Base-by-base conservation (phyloP, 176 grass and related monocot genomes). In the Pontederia crassipes region DNA sequence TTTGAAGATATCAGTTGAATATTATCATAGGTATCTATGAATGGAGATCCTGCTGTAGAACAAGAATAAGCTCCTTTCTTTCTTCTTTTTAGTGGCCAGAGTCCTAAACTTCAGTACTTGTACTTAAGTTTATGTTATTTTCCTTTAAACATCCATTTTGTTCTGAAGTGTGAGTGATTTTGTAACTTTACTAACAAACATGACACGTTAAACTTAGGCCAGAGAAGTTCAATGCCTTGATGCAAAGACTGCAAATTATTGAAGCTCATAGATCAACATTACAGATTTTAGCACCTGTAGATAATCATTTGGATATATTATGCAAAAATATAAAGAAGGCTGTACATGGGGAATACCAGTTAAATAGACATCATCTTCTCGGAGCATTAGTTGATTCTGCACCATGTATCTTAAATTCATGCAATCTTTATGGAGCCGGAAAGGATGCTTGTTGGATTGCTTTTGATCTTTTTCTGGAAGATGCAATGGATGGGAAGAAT, bases 211-310 rank as follows among this genome's bases (percentile, higher is more conserved):
- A 76, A 58, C 69, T 73, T 56, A 95, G 89, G 85, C 85, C 89
- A 80, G 82, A 89, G 62, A 81, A 78, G 57, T 95, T 95, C 66
- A 83, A 78, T 58, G 52, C 49, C 74, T 78, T 95, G 69, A 75
- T 63, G 53, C 81, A 95, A 70, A 85, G 85, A 72, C 62, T 86
- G 53, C 65, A 65, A 61, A 82, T 77, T 73, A 75, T 89, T 27
- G 85, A 95, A 80, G 73, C 70, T 72, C 82, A 78, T 59, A 89
- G 83, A 80, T 60, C 75, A 45, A 32, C 76, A 49, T 64, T 78
- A 56, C 71, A 79, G 64, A 61, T 24, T 61, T 52, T 87, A 57
- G 57, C 76, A 73, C 65, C 68, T 60, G 70, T 67, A 65, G 78
- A 57, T 28, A 7, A 62, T 64, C 79, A 63, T 72, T 59, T 87